Percentiles rank a stretch among this genome's conserved stretches.
These are phyloP conservation scores for Cadophora sp. DNA, from an alignment of 2,329 filamentous ascomycete genomes.

Conservation along the genomic window DNA sequence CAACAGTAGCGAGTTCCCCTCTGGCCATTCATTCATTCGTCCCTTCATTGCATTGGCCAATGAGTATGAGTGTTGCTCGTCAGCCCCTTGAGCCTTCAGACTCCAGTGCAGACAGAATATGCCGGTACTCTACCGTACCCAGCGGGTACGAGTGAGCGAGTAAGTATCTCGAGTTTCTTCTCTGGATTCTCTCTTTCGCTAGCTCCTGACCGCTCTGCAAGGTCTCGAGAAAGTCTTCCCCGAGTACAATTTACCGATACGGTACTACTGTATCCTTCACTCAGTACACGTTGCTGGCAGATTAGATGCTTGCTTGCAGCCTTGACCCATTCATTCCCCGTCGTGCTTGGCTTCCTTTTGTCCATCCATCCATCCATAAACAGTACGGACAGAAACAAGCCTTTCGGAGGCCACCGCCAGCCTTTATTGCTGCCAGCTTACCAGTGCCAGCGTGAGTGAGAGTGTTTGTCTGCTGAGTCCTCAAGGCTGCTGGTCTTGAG, in stretches of 20 bases:
- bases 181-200: too few relatives aligned
- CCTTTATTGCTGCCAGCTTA: constrained; percentile 22
- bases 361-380: too few relatives aligned
- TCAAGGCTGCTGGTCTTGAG: constrained; percentile 5
- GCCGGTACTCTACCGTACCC: too few relatives aligned
- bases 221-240: constrained; percentile 3
- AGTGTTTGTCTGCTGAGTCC: constrained; percentile 5
- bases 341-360: not conserved
- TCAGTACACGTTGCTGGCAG: not conserved
- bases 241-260: not conserved
- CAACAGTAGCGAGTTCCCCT: not conserved
- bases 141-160: too few relatives aligned
- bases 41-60: too few relatives aligned
- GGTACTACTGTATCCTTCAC: not conserved
- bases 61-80: not conserved
- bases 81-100: not conserved
- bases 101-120: too few relatives aligned
- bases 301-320: not conserved
- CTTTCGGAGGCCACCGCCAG: constrained; percentile 29
- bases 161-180: too few relatives aligned
- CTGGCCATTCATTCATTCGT: not conserved
- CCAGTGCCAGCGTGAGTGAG: not conserved
- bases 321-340: not conserved
- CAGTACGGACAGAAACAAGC: not conserved
- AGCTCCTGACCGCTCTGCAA: too few relatives aligned